These are phyloP conservation scores for Botrytis hyacinthi DNA, from an alignment of 2,329 filamentous ascomycete species.

Conservation along the genomic window DNA sequence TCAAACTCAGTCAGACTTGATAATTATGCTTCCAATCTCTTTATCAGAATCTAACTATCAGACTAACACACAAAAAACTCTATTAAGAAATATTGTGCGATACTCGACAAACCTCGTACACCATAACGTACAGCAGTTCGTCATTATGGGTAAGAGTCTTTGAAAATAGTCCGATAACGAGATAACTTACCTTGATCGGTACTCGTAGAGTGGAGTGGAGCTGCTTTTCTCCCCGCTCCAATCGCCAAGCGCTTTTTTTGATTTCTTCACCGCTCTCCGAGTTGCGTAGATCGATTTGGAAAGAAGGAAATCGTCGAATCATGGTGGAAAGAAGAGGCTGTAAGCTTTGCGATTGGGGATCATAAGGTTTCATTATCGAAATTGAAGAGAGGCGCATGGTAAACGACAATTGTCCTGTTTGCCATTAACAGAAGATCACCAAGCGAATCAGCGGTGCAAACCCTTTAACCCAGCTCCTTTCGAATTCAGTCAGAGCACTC, in stretches of 20 bases:
- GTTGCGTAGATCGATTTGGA: slow-evolving; percentile 9
- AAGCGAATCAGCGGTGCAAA: slow-evolving; percentile 1
- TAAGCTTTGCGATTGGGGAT: not conserved
- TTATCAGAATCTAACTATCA: not conserved
- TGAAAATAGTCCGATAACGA: slow-evolving; percentile 3
- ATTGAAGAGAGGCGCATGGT: not conserved
- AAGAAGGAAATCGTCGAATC: not conserved
- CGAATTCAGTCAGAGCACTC: not conserved
- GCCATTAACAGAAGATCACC: not conserved
- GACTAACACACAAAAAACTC: not conserved
- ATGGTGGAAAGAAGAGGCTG: not conserved
- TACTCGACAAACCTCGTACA: not conserved
- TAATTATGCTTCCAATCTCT: not conserved
- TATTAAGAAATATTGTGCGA: not conserved
- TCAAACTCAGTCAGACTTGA: not conserved
- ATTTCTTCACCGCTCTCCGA: slow-evolving; percentile 11
- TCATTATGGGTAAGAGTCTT: not conserved
- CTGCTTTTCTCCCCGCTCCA: slow-evolving; percentile 7
- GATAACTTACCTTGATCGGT: not conserved
- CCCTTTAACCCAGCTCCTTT: not conserved
- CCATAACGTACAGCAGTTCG: slow-evolving; percentile 5
- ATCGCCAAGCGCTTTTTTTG: slow-evolving; percentile 7
- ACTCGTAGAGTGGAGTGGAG: slow-evolving; percentile 10
- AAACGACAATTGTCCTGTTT: not conserved
- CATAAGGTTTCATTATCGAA: not conserved